Evolutionary conservation across 768 basidiomycete species (phyloP).

Genomic region (Imleria badia): DNA sequence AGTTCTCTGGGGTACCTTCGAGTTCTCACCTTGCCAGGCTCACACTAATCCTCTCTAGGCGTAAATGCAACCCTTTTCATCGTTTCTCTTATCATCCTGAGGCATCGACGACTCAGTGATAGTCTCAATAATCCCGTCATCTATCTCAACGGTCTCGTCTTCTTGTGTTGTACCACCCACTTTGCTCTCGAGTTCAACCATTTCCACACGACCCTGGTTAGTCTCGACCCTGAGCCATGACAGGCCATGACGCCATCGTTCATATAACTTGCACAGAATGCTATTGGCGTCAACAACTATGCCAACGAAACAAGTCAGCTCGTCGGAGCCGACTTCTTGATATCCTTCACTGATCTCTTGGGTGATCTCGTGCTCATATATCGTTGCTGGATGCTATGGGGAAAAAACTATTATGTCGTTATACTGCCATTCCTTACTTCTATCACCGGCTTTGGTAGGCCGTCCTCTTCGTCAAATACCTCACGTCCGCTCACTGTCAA

Average conservation of each 20-base stretch:
- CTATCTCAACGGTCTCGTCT: conserved; percentile 31
- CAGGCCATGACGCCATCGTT: not conserved
- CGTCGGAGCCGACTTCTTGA: conserved; percentile 35
- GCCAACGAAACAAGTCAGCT: conserved; percentile 32
- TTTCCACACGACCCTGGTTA: conserved; percentile 33
- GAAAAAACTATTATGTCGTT: conserved; percentile 31
- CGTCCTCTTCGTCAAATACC: not conserved
- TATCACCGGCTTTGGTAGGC: conserved; percentile 35
- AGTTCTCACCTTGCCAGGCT: not conserved
- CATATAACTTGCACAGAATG: conserved; percentile 13
- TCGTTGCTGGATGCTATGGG: conserved; percentile 45
- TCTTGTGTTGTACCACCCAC: conserved; percentile 33
- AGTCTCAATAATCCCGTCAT: conserved; percentile 26
- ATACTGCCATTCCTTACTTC: conserved; percentile 37
- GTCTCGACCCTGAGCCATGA: conserved; percentile 5
- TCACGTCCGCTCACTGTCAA: not conserved
- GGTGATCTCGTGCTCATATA: conserved; percentile 39
- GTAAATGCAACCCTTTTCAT: conserved; percentile 30
- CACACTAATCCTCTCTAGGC: conserved; percentile 4
- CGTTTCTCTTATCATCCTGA: conserved; percentile 27
- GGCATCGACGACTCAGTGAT: conserved; percentile 5
- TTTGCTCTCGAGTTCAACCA: conserved; percentile 38
- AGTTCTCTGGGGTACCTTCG: conserved; percentile 33
- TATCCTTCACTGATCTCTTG: conserved; percentile 37
- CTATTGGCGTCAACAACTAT: conserved; percentile 27